phyloP scores from a whole-genome alignment of 1,139 yeast species.

The Nakaseomyces sp. region DNA sequence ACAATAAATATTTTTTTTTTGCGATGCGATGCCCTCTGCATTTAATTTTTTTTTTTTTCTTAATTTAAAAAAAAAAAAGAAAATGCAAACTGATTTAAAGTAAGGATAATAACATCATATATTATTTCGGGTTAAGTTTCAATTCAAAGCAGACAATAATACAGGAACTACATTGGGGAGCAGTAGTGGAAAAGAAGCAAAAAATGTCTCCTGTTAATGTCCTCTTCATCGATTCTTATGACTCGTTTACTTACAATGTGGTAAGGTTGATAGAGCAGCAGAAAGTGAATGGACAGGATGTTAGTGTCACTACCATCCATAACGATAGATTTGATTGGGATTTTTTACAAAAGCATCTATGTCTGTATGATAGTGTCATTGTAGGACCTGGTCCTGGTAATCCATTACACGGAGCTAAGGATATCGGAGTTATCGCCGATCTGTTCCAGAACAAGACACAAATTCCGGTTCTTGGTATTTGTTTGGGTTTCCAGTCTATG shows the following conservation, averaged over 20 bases:
- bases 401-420: constrained; percentile 48
- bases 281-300: constrained; percentile 36
- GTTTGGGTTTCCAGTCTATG: constrained; percentile 85
- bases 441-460: constrained; percentile 20
- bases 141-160: neutral
- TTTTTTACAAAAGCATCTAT: constrained; percentile 32
- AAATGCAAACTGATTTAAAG: too few species aligned
- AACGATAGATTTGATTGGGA: constrained; percentile 55
- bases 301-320: constrained; percentile 58
- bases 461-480: constrained; percentile 80
- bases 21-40: neutral
- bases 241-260: constrained; percentile 84
- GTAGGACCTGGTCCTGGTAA: constrained; percentile 98
- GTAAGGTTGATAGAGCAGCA: constrained; percentile 48
- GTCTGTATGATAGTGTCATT: constrained; percentile 64
- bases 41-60: neutral
- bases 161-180: too few species aligned
- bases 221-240: constrained; percentile 83
- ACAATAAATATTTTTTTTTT: neutral
- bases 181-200: too few species aligned
- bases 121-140: too few species aligned
- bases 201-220: constrained; percentile 15
- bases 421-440: constrained; percentile 64
- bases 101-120: too few species aligned
- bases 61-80: neutral